Base-by-base conservation (phyloP, 257 asterid species). In the Solanum piurae region DNA sequence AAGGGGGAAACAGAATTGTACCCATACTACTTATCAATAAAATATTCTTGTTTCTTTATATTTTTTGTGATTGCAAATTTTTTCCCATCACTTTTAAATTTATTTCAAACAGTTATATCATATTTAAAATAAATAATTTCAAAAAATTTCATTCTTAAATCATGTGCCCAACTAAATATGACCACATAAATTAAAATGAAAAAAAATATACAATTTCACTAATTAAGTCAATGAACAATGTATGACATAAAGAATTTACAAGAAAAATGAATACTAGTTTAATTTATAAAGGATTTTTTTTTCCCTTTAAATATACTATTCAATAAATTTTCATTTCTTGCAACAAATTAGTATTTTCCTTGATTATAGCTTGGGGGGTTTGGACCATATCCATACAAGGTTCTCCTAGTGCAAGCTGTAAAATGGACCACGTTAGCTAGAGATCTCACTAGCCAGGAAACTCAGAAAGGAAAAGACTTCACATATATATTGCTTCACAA, bases 311-410 rank as follows among this genome's bases (percentile, higher is more conserved):
- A 23, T 33, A 75, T 37, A 75, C 33, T 37, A 75, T 21, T 37
- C 52, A 75, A 16, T 7, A 52, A 16, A 12, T 11, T 37, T 75
- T 75, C 18, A n/a, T 23, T 72, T 38, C 6, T 76, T 23, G 23
- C 83, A n/a, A 10, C 83, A 38, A 38, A 29, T 62, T 62, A 62
- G 71, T 62, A 62, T 38, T 76, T 72, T 76, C 58, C 58, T 23
- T 6, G 34, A 38, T 38, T 38, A 8, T 14, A 58, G 38, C 13
- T 42, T 42, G 60, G 60, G n/a, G 84, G n/a, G 84, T 84, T 37
- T 83, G 76, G 76, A 84, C 87, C 76, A 84, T 80, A 25, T 80
- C 75, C 36, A 76, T 84, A 34, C 77, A 84, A 37, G 62, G 87
- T 84, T 20, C 77, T 11, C 34, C 5, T 12, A 34, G 0, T 62